phyloP scores from a whole-genome alignment of 2,329 filamentous ascomycete species.

The Metarhizium brunneum region DNA sequence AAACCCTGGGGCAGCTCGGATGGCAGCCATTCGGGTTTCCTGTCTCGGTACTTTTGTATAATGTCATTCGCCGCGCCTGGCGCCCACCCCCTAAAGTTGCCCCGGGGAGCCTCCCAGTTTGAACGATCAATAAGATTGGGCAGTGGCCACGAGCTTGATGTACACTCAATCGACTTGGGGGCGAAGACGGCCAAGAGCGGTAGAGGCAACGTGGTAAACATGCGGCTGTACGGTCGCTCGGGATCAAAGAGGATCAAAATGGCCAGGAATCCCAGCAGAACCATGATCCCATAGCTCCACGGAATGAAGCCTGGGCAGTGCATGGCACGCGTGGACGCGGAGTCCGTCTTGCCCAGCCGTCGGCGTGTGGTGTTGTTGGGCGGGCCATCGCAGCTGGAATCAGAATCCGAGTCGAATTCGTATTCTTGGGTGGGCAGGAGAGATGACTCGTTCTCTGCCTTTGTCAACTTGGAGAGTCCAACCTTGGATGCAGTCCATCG shows the following conservation, averaged over 20 bases:
- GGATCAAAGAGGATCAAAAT: conserved; percentile 17
- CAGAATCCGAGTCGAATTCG: conserved; percentile 6
- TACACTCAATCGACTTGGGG: conserved; percentile 16
- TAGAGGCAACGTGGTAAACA: conserved; percentile 22
- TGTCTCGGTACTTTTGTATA: conserved; percentile 15
- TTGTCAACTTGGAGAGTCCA: not conserved
- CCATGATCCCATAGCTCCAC: conserved; percentile 10
- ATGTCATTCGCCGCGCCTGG: conserved; percentile 16
- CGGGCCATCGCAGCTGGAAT: not conserved
- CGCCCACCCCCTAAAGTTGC: conserved; percentile 24
- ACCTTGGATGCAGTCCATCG: conserved; percentile 1
- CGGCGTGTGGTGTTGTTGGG: not conserved
- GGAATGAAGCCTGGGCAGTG: conserved; percentile 8
- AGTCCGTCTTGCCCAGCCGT: not conserved
- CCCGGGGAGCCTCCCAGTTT: conserved; percentile 16
- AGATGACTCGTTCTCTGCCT: conserved; percentile 1
- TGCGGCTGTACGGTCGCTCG: conserved; percentile 20
- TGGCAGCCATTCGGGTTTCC: conserved; percentile 20
- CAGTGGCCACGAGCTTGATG: conserved; percentile 20
- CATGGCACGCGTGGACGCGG: conserved; percentile 7
- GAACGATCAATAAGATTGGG: conserved; percentile 17
- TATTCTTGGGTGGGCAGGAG: conserved; percentile 5
- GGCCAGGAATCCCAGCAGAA: conserved; percentile 12
- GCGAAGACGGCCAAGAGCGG: conserved; percentile 20
- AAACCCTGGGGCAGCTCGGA: conserved; percentile 18